Base-by-base conservation (phyloP, 257 asterid species). In the Salvia hispanica region DNA sequence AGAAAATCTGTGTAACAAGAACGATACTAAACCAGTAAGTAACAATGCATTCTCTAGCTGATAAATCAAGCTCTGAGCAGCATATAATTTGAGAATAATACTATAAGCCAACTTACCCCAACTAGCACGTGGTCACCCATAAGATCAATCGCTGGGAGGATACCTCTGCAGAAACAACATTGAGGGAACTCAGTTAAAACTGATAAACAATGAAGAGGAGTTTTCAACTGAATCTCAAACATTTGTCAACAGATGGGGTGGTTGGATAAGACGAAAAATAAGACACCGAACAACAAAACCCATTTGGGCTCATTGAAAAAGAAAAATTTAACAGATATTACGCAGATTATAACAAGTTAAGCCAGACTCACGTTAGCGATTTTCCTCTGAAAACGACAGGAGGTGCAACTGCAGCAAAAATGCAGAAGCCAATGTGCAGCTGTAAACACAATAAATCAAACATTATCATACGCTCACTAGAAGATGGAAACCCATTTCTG, bases 371-470 rank as follows among this genome's bases (percentile, higher is more conserved):
- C 99, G 97, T 79, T 33, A 93, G 82, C 71, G 99, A 90, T 84
- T 90, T 91, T 70, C 99, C 99, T 80, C 82, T 82, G 88, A 93
- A 93, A 58, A 93, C 95, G 21, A 93, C 64, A 44, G 99, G 99
- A 64, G 99, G 99, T 65, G 99, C 99, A 79, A 93, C 97, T 5
- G 99, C 96, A 13, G 99, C 87, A 75, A 93, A 93, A 69, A 93
- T 75, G 74, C 89, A 84, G 80, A 93, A 93, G 81, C 68, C 88
- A 50, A 93, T 86, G 77, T 93, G 99, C 79, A 93, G 89, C 99
- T 93, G 91, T 66, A 82, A 39, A 72, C 76, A 37, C 33, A 64
- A 45, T 48, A 46, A 28, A 60, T 76, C 46, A 77, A 62, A 66
- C 37, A 37, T 63, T 63, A 53, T 70, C 31, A 40, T 8, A 60